Base-by-base conservation (phyloP, 2,329 filamentous ascomycete genomes). In the Dichotomopilus funicola region DNA sequence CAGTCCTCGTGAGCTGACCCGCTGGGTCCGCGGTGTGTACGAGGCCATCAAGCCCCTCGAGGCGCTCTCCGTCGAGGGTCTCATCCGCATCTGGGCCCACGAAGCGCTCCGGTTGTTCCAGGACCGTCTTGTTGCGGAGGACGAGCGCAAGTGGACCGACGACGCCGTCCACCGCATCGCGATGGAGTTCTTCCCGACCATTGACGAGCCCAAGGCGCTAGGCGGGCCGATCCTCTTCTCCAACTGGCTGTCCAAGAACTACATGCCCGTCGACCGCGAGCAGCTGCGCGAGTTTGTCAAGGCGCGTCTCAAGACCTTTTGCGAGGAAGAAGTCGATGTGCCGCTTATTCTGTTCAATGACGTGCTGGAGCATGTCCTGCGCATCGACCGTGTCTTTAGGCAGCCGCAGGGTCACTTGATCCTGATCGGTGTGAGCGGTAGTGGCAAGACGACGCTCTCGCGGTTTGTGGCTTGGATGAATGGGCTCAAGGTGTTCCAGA, bases 391-490 rank as follows among this genome's bases (percentile, higher is more conserved):
- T 72, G 94, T 99, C 46, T 99, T 99, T 80, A 83, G 95, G 66
- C 94, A 99, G 69, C 94, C 95, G 1, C 94, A 99, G 70, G 94
- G 94, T 54, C 94, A 99, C 79, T 79, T 99, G 59, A 99, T 99
- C 63, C 80, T 99, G 55, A 99, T 99, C 65, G 94, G 94, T 76
- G 94, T 99, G 53, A 99, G 94, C 70, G 95, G 94, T 63, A 95
- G 90, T 77, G 94, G 94, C 73, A 99, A 99, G 78, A 99, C 94
- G 4, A 99, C 94, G 0, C 75, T 99, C 10, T 97, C 95, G 36
- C 87, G 95, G 55, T 99, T 99, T 62, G 94, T 99, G 58, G 94
- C 94, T 47, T 99, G 94, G 94, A 99, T 99, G 94, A 99, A 99
- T 67, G 95, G 95, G 57, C 79, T 99, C 58, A 96, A 92, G 70